Conservation (phyloP, 2,329 filamentous ascomycete genomes). For the Aspergillus amoenus region DNA sequence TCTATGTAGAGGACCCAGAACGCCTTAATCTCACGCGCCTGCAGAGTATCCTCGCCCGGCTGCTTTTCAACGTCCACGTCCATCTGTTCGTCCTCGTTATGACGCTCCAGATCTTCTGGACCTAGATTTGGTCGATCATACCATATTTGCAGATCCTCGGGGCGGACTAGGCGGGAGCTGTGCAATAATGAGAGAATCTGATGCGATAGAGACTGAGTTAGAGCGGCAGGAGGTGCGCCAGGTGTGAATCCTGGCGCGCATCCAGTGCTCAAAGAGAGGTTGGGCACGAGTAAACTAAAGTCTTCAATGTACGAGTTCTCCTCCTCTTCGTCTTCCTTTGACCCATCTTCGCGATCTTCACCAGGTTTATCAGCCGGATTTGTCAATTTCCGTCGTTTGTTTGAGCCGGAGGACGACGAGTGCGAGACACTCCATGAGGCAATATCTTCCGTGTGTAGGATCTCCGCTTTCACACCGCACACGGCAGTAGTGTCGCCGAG, state of each 20-base stretch:
- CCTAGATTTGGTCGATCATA: constrained; percentile 52
- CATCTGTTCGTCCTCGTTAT: constrained; percentile 47
- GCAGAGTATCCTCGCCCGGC: constrained; percentile 14
- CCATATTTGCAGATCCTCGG: constrained; percentile 71
- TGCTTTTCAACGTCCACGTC: constrained; percentile 48
- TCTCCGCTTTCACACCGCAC: constrained; percentile 85
- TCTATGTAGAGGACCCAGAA: constrained; percentile 97
- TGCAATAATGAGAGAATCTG: constrained; percentile 75
- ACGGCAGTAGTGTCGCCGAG: constrained; percentile 92
- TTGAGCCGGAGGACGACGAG: constrained; percentile 34
- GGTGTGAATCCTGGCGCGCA: constrained; percentile 84
- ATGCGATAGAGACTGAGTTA: constrained; percentile 83
- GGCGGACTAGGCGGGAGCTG: constrained; percentile 64
- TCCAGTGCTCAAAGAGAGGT: constrained; percentile 88
- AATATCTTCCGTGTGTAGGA: constrained; percentile 73
- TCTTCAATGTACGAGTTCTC: constrained; percentile 49
- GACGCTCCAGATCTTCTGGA: constrained; percentile 28
- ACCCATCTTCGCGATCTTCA: constrained; percentile 34
- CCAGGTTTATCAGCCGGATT: constrained; percentile 18
- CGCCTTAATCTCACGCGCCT: constrained; percentile 63
- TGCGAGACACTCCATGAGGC: constrained; percentile 51
- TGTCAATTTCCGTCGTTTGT: constrained; percentile 31
- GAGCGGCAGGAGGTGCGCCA: constrained; percentile 73
- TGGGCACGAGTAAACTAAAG: constrained; percentile 78
- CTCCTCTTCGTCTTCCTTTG: constrained; percentile 39